Evolutionary conservation across 2,329 filamentous ascomycete species (phyloP), one percentile per base, ranked within the genome.

Genomic region (Xylariaceae sp.): DNA sequence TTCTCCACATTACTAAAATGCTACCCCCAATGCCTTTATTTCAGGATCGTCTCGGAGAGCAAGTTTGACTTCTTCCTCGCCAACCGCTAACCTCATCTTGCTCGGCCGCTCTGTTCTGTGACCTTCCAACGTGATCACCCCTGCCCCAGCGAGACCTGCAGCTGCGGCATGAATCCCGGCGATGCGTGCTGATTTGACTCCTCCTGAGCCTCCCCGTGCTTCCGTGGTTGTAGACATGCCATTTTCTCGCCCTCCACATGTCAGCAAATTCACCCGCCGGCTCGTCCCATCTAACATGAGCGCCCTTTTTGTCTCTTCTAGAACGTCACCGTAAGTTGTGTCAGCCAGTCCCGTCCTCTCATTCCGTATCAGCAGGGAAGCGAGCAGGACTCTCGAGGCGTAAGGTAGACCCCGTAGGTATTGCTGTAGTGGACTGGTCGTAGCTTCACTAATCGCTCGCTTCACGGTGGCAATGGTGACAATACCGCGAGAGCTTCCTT

Each of bases 401-500:
- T 96, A 76, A 0, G 93, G 88, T 19, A 97, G 77, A 16, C 83
- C 79, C 40, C 89, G 86, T 27, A 98, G 77, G 61, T 90, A 90
- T 63, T 93, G 88, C 63, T 96, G 92, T 47, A 96, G 73, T 2
- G 93, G 93, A 45, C 88, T 95, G 4, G 87, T 90, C 1, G 92
- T 97, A 5, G 92, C 91, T 70, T 98, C 93, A 59, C 87, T 88
- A 66, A 98, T 97, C 27, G 93, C 93, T 61, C 88, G 83, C 66
- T 95, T 95, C 64, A 97, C 86, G 4, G 89, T 96, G 42, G 86
- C 83, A 60, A 97, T 96, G 1, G 90, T 96, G 33, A 98, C 93
- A 41, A 84, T 79, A 27, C 73, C 73, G 17, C 61, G 64, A 37
- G 45, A 68, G 45, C 63, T 65, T 21, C 54, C 54, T 10, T 55